Percentiles rank a stretch among this genome's conserved stretches.
phyloP scores from a whole-genome alignment of 768 basidiomycete species.

The Trichaptum fuscoviolaceum region DNA sequence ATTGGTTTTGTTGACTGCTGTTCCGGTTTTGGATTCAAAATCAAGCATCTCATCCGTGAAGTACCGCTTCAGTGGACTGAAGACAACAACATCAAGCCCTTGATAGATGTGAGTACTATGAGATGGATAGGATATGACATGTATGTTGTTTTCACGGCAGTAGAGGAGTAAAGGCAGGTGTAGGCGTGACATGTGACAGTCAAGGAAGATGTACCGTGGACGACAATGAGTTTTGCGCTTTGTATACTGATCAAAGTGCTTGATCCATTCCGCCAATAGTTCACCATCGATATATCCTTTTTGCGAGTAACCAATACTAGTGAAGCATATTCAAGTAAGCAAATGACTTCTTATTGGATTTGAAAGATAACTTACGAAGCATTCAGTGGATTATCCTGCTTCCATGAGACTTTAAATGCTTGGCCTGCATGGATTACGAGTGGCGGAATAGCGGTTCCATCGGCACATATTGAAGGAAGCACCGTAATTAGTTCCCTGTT shows the following conservation, averaged over 20 bases:
- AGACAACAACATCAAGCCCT: conserved; percentile 37
- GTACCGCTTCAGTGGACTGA: conserved; percentile 25
- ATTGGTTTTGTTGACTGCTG: conserved; percentile 28
- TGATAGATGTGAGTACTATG: conserved; percentile 42
- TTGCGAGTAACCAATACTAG: conserved; percentile 27
- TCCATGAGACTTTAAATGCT: conserved; percentile 31
- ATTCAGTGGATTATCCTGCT: conserved; percentile 33
- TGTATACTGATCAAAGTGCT: conserved; percentile 37
- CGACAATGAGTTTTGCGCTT: conserved; percentile 26
- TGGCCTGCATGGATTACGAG: conserved; percentile 37
- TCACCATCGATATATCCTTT: conserved; percentile 35
- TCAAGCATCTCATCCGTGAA: conserved; percentile 21
- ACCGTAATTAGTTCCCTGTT: conserved; percentile 31
- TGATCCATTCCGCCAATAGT: conserved; percentile 32
- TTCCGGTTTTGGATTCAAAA: conserved; percentile 21
- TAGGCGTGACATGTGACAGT: conserved; percentile 44
- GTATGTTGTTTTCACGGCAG: conserved; percentile 31
- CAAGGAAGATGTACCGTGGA: conserved; percentile 32
- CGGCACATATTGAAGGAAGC: conserved; percentile 31
- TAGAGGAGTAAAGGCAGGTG: conserved; percentile 33
- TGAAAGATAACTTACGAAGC: conserved; percentile 31
- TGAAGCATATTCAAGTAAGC: conserved; percentile 11
- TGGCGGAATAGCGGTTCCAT: conserved; percentile 33
- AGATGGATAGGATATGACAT: conserved; percentile 39
- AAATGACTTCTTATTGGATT: conserved; percentile 4